A percentile compares a stretch with the other conserved stretches of the same genome.
Evolutionary conservation across 177 flowering plant species (phyloP).

Genomic region (Vitis hybrid): DNA sequence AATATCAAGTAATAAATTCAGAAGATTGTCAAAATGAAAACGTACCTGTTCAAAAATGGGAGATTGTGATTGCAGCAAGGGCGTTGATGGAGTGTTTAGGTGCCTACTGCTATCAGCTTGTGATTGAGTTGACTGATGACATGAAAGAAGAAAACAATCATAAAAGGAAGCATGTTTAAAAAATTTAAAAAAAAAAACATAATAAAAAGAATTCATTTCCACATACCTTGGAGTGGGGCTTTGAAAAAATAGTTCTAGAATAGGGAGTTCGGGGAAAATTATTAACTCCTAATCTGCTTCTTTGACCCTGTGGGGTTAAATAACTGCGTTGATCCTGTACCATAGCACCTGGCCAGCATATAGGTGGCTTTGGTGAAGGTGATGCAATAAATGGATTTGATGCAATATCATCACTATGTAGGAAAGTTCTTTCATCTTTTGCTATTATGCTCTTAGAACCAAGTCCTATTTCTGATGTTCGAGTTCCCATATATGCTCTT

Average conservation of each 20-base stretch:
- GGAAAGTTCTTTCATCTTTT: slow-evolving; percentile 33
- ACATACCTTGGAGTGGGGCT: slow-evolving; percentile 58
- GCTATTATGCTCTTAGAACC: slow-evolving; percentile 26
- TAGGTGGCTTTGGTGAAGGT: slow-evolving; percentile 49
- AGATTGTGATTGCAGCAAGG: slow-evolving; percentile 38
- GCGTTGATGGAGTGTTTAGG: slow-evolving; percentile 25
- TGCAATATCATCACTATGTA: slow-evolving; percentile 30
- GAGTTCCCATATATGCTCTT: slow-evolving; percentile 77
- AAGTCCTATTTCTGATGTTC: slow-evolving; percentile 36
- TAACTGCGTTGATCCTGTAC: slow-evolving; percentile 51
- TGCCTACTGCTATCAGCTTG: slow-evolving; percentile 34
- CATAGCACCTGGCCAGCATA: slow-evolving; percentile 83
- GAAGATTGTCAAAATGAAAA: slow-evolving; percentile 2
- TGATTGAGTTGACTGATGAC: slow-evolving; percentile 29
- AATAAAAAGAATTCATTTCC: background rate
- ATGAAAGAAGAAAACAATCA: slow-evolving; percentile 9
- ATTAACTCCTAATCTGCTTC: slow-evolving; percentile 57
- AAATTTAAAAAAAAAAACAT: background rate
- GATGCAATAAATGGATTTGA: slow-evolving; percentile 37
- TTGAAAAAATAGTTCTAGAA: slow-evolving; percentile 60
- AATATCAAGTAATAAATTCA: background rate
- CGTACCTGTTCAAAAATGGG: slow-evolving; percentile 54
- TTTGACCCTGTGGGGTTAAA: slow-evolving; percentile 66
- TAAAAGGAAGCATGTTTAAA: background rate
- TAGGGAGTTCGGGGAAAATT: slow-evolving; percentile 79